These are phyloP conservation scores for Aureoboletus auriporus DNA, from an alignment of 768 basidiomycete species.

Conservation along the genomic window DNA sequence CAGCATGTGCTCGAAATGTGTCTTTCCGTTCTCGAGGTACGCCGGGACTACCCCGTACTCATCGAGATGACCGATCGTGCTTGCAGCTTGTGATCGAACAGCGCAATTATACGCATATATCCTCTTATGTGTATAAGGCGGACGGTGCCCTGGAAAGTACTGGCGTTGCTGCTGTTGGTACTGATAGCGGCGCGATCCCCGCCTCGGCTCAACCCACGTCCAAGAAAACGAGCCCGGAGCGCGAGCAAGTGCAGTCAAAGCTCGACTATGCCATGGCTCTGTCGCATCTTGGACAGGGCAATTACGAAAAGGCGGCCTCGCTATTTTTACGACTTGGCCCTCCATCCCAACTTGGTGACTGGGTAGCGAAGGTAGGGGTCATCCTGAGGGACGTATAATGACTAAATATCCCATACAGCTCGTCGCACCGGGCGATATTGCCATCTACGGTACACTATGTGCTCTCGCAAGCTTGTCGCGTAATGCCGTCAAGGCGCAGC, in stretches of 20 bases:
- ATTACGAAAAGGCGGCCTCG: constrained; percentile 78
- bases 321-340: constrained; percentile 67
- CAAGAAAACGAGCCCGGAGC: constrained; percentile 48
- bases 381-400: background rate
- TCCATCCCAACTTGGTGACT: constrained; percentile 65
- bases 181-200: constrained; percentile 13
- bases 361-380: constrained; percentile 61
- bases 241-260: constrained; percentile 69
- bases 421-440: constrained; percentile 78
- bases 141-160: constrained; percentile 81
- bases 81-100: constrained; percentile 79
- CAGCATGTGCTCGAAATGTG: constrained; percentile 95
- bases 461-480: constrained; percentile 77
- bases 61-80: background rate
- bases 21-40: constrained; percentile 73
- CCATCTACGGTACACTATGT: constrained; percentile 81
- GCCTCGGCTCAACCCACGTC: constrained; percentile 21
- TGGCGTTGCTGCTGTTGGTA: constrained; percentile 21
- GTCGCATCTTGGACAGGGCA: constrained; percentile 63
- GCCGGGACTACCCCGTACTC: background rate
- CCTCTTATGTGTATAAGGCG: constrained; percentile 96
- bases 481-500: constrained; percentile 59
- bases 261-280: constrained; percentile 81
- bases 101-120: constrained; percentile 78
- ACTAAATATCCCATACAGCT: constrained; percentile 34